Conservation (phyloP, 192 early-diverging fungal species). For the Anaeromyces robustus region DNA sequence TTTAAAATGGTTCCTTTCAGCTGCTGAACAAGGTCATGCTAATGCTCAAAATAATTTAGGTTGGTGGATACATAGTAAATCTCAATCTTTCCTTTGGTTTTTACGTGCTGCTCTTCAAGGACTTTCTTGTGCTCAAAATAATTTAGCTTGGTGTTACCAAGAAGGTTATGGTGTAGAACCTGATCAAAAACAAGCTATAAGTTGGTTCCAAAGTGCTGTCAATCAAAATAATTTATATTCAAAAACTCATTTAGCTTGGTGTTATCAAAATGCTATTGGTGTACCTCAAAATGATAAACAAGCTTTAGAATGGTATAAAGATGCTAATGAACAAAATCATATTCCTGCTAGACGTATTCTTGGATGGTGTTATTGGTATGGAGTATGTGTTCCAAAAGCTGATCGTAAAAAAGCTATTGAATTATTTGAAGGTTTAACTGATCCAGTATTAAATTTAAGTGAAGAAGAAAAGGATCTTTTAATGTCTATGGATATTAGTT, state of each 20-base stretch:
- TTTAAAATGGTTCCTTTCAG: constrained; percentile 48
- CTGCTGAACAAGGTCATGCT: constrained; percentile 45
- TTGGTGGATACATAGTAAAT: background rate
- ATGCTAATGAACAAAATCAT: constrained; percentile 32
- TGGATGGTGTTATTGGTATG: constrained; percentile 43
- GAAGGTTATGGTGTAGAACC: constrained; percentile 26
- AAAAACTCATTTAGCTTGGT: constrained; percentile 1
- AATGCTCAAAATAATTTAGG: constrained; percentile 62
- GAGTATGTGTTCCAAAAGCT: constrained; percentile 21
- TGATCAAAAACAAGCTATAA: constrained; percentile 19
- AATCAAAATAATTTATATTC: background rate
- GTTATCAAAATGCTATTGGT: constrained; percentile 42
- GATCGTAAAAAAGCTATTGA: background rate
- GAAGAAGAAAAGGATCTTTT: background rate
- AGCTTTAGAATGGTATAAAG: constrained; percentile 38
- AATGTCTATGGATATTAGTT: background rate
- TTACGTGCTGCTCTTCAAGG: constrained; percentile 25
- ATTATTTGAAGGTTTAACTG: background rate
- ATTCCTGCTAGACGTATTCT: constrained; percentile 36
- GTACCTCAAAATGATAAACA: constrained; percentile 24
- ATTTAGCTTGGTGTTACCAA: constrained; percentile 31
- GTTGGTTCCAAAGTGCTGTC: constrained; percentile 15
- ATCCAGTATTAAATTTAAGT: background rate
- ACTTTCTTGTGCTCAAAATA: constrained; percentile 33
- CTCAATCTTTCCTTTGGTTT: constrained; percentile 26